Percentiles rank a stretch among this genome's conserved stretches.
Conservation (phyloP, 176 grass and related monocot genomes). For the Musa troglodytarum region DNA sequence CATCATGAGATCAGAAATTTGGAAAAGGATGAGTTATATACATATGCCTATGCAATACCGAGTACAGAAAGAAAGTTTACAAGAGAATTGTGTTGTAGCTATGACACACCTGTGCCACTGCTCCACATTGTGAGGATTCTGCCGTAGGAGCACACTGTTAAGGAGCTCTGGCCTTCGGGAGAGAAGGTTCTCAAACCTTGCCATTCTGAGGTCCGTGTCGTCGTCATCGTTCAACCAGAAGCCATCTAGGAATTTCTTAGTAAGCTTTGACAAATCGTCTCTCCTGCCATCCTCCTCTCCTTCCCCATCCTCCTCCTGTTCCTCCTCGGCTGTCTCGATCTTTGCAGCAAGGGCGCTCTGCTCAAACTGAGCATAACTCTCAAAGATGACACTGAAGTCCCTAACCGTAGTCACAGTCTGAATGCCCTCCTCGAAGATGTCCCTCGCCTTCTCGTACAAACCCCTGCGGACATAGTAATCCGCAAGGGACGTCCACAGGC, state of each 20-base stretch:
- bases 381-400: conserved; percentile 84
- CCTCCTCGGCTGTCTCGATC: conserved; percentile 65
- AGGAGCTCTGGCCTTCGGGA: conserved; percentile 68
- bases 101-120: conserved; percentile 59
- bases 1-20: background rate
- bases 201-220: conserved; percentile 65
- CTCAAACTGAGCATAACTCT: conserved; percentile 70
- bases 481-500: conserved; percentile 64
- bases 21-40: background rate
- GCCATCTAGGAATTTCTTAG: conserved; percentile 46
- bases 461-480: conserved; percentile 71
- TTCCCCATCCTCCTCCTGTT: conserved; percentile 23
- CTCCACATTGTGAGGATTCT: conserved; percentile 85
- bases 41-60: background rate
- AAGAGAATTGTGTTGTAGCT: background rate
- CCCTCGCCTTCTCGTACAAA: conserved; percentile 57
- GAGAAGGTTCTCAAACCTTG: conserved; percentile 60
- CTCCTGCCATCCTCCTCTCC: conserved; percentile 33
- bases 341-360: conserved; percentile 67
- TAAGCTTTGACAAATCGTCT: conserved; percentile 38
- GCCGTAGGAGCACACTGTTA: conserved; percentile 67
- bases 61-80: background rate
- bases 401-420: conserved; percentile 55
- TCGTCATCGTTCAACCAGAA: conserved; percentile 77
- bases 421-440: conserved; percentile 73